Evolutionary conservation across 805 yeast species (phyloP).

Genomic region (Wickerhamomyces canadensis): DNA sequence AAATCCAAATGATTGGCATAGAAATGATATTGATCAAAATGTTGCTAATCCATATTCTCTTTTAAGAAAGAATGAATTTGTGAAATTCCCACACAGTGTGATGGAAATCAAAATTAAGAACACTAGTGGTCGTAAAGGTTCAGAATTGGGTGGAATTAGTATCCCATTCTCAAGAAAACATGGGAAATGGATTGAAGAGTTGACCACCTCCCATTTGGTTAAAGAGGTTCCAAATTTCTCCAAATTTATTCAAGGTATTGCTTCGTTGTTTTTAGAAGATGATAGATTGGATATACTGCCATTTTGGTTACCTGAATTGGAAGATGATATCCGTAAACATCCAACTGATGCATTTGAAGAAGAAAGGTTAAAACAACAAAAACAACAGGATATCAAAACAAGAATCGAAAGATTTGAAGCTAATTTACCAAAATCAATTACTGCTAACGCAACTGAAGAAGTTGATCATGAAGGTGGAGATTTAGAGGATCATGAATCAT

Average conservation of each 20-base stretch:
- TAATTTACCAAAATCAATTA: neutral
- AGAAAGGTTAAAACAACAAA: slow-evolving; percentile 47
- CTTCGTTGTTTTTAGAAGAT: slow-evolving; percentile 81
- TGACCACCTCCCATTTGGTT: slow-evolving; percentile 76
- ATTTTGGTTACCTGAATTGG: slow-evolving; percentile 91
- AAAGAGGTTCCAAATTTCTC: slow-evolving; percentile 94
- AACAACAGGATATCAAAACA: slow-evolving; percentile 35
- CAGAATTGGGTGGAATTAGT: slow-evolving; percentile 26
- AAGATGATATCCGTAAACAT: slow-evolving; percentile 65
- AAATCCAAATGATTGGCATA: slow-evolving; percentile 86
- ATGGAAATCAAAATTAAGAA: slow-evolving; percentile 77
- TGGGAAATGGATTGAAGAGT: slow-evolving; percentile 78
- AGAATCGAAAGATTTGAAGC: slow-evolving; percentile 29
- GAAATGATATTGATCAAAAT: slow-evolving; percentile 81
- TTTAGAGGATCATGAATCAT: slow-evolving; percentile 54
- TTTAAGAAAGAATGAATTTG: slow-evolving; percentile 79
- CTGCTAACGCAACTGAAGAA: slow-evolving; percentile 35
- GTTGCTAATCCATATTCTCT: slow-evolving; percentile 63
- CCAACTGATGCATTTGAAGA: slow-evolving; percentile 77
- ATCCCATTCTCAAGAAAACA: slow-evolving; percentile 43
- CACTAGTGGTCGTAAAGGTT: slow-evolving; percentile 31
- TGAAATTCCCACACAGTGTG: slow-evolving; percentile 79
- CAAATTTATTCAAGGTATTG: slow-evolving; percentile 89
- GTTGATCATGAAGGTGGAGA: slow-evolving; percentile 47
- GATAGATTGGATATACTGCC: slow-evolving; percentile 88